These are phyloP conservation scores for Phytophthora europaea DNA, from an alignment of 352 stramenopile species.

Conservation along the genomic window DNA sequence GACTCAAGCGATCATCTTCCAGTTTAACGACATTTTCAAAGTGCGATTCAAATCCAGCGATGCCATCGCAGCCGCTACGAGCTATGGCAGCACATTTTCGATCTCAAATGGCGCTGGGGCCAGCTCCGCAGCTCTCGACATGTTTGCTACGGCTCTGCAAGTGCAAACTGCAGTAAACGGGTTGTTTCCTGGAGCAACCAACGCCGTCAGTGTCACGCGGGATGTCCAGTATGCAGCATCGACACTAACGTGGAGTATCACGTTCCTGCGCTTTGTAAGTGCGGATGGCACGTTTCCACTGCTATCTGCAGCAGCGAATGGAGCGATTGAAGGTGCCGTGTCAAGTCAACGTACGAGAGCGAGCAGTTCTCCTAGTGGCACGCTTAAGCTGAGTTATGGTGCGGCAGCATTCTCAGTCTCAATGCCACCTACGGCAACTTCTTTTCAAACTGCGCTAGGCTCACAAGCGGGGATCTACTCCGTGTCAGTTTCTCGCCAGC, in stretches of 20 bases:
- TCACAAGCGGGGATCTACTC: conserved; percentile 50
- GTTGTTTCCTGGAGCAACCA: conserved; percentile 35
- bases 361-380: conserved; percentile 43
- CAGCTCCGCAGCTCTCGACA: conserved; percentile 45
- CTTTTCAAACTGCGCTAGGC: conserved; percentile 45
- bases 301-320: conserved; percentile 40
- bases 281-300: conserved; percentile 46
- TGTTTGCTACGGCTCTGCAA: conserved; percentile 55
- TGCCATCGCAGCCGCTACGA: conserved; percentile 40
- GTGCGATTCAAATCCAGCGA: conserved; percentile 43
- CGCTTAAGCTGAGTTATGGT: conserved; percentile 60
- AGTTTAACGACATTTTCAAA: conserved; percentile 66
- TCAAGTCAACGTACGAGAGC: conserved; percentile 17
- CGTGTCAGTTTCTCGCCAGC: conserved; percentile 28
- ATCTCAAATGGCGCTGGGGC: conserved; percentile 33
- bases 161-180: conserved; percentile 57
- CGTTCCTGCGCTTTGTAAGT: conserved; percentile 56
- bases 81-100: conserved; percentile 57
- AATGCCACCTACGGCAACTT: conserved; percentile 25
- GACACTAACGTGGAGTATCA: conserved; percentile 61
- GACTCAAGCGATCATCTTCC: conserved; percentile 56
- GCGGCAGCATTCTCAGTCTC: conserved; percentile 19
- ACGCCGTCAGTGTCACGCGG: conserved; percentile 44
- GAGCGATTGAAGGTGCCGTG: conserved; percentile 59
- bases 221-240: conserved; percentile 45